Evolutionary conservation across 75 land plant species (phyloP).

Genomic region (Chamaecyparis obtusa): DNA sequence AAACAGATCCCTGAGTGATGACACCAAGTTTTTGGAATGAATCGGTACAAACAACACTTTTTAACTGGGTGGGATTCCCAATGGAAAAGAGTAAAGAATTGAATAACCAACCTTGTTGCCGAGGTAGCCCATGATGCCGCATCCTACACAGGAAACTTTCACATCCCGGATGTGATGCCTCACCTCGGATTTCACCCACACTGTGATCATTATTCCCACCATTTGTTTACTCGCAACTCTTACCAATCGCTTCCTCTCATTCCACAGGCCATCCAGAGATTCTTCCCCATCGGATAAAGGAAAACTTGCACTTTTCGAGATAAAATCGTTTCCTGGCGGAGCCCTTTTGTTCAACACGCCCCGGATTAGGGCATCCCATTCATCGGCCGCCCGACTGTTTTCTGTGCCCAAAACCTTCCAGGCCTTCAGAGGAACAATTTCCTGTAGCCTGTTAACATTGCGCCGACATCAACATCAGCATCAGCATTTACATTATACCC

Average conservation of each 20-base stretch:
- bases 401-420: constrained; percentile 79
- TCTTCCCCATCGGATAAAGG: constrained; percentile 13
- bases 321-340: neutral
- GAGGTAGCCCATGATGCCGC: constrained; percentile 84
- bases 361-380: constrained; percentile 66
- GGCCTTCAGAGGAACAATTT: constrained; percentile 81
- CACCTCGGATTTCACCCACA: constrained; percentile 73
- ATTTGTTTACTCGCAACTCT: constrained; percentile 82
- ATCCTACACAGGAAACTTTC: constrained; percentile 72
- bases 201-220: constrained; percentile 87
- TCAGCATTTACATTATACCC: neutral
- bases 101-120: too few species aligned
- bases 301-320: neutral
- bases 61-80: too few species aligned
- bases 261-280: constrained; percentile 12
- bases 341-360: constrained; percentile 37
- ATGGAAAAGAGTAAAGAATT: too few species aligned
- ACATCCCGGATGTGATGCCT: constrained; percentile 39
- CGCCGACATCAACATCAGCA: neutral
- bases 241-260: constrained; percentile 19
- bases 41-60: too few species aligned
- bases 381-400: constrained; percentile 57
- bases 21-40: too few species aligned
- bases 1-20: constrained; percentile 69
- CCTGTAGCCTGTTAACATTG: constrained; percentile 61